Evolutionary conservation across 305 asterid genomes (phyloP).

Genomic region (Fraxinus nigra): DNA sequence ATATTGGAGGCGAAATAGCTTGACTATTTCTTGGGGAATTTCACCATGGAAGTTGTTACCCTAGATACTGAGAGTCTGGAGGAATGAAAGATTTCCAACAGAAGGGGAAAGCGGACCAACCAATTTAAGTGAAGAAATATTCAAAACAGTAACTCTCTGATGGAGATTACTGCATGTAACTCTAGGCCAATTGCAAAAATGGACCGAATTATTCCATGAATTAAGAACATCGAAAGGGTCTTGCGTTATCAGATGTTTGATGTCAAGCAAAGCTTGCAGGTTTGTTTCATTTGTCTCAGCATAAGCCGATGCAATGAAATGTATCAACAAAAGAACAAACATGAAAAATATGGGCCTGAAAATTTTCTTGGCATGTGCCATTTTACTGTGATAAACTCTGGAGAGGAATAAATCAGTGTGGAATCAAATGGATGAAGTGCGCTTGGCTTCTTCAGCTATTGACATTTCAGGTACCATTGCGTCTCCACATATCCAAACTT

Average conservation of each 20-base stretch:
- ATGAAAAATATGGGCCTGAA: background rate
- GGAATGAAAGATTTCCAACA: conserved; percentile 29
- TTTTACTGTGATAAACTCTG: background rate
- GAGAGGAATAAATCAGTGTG: background rate
- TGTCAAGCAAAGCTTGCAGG: conserved; percentile 21
- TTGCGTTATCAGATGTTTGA: background rate
- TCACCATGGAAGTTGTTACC: conserved; percentile 19
- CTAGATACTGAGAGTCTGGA: conserved; percentile 14
- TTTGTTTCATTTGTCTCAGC: conserved; percentile 20
- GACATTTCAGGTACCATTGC: no score
- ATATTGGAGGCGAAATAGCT: conserved; percentile 19
- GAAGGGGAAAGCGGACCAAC: conserved; percentile 28
- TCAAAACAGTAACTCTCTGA: conserved; percentile 21
- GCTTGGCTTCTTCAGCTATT: background rate
- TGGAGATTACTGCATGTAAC: conserved; percentile 17
- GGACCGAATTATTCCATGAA: conserved; percentile 27
- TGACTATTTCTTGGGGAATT: conserved; percentile 24
- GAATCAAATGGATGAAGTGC: background rate
- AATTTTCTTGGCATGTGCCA: background rate
- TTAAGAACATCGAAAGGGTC: conserved; percentile 22
- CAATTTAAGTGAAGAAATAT: conserved; percentile 16
- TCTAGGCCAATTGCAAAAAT: conserved; percentile 29
- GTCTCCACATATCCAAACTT: no score
- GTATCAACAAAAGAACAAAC: background rate
- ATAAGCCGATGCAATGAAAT: background rate